phyloP scores from a whole-genome alignment of 176 grass and related monocot species.

The maize (Zea mays) region DNA sequence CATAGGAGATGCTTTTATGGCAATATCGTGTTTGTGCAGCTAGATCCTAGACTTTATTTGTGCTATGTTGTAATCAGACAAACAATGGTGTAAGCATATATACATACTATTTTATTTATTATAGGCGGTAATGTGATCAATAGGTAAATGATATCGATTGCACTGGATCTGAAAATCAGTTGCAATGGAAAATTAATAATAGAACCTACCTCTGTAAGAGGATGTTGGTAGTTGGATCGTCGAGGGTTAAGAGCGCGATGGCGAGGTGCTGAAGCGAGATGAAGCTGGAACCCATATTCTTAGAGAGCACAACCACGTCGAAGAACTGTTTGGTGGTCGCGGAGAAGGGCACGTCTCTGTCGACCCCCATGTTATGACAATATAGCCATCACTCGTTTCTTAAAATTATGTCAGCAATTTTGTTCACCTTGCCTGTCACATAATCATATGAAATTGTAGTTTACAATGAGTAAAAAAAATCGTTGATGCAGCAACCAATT shows the following conservation, averaged over 20 bases:
- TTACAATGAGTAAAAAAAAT: too few relatives aligned
- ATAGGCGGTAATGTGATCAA: background rate
- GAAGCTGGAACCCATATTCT: slow-evolving; percentile 74
- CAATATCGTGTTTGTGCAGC: background rate
- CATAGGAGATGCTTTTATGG: too few relatives aligned
- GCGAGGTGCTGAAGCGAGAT: slow-evolving; percentile 82
- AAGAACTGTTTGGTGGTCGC: slow-evolving; percentile 74
- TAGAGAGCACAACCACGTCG: slow-evolving; percentile 59
- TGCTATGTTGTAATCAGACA: background rate
- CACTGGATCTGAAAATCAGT: too few relatives aligned
- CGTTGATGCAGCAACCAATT: too few relatives aligned
- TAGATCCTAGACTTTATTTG: background rate
- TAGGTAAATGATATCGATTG: background rate
- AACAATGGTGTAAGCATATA: background rate
- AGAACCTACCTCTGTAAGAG: slow-evolving; percentile 74
- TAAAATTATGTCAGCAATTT: too few relatives aligned
- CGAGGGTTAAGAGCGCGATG: slow-evolving; percentile 66
- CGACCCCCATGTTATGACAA: too few relatives aligned
- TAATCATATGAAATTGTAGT: too few relatives aligned
- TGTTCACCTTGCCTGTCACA: too few relatives aligned
- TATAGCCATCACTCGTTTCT: too few relatives aligned
- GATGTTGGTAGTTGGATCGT: slow-evolving; percentile 64
- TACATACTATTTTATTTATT: background rate
- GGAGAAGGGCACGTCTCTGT: too few relatives aligned
- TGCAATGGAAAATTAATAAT: too few relatives aligned